phyloP scores from a whole-genome alignment of 2,329 filamentous ascomycete genomes.

The Arthroderma uncinatum region DNA sequence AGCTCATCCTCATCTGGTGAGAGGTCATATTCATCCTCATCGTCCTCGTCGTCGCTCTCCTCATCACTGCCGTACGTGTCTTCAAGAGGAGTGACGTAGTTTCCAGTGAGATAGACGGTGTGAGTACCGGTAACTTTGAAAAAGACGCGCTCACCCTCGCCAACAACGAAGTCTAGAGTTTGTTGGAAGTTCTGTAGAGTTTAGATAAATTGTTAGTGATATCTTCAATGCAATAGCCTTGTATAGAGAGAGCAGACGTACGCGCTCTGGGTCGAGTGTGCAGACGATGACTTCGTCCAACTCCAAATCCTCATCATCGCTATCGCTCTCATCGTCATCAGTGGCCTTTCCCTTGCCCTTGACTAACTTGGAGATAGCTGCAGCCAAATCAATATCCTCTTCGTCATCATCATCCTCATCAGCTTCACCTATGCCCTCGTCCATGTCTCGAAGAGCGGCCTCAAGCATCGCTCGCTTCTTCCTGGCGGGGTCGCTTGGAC shows the following conservation, averaged over 20 bases:
- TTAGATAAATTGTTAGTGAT: slow-evolving; percentile 8
- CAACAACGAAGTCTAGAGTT: slow-evolving; percentile 81
- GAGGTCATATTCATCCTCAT: slow-evolving; percentile 66
- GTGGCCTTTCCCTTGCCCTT: slow-evolving; percentile 58
- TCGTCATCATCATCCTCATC: slow-evolving; percentile 46
- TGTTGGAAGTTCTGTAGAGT: slow-evolving; percentile 78
- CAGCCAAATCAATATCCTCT: slow-evolving; percentile 57
- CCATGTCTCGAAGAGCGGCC: slow-evolving; percentile 65
- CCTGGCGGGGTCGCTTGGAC: slow-evolving; percentile 83
- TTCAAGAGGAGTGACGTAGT: slow-evolving; percentile 71
- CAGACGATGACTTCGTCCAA: slow-evolving; percentile 88
- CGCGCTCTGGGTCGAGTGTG: slow-evolving; percentile 86
- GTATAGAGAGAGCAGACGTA: slow-evolving; percentile 38
- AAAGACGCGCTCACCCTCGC: slow-evolving; percentile 78
- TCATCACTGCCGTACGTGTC: slow-evolving; percentile 23
- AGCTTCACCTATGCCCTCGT: slow-evolving; percentile 52
- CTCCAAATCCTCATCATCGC: slow-evolving; percentile 47
- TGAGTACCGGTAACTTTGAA: slow-evolving; percentile 87
- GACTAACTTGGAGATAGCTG: slow-evolving; percentile 45
- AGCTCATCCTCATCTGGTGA: slow-evolving; percentile 71
- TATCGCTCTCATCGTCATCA: slow-evolving; percentile 56
- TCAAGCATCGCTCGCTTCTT: slow-evolving; percentile 74
- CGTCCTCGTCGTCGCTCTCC: slow-evolving; percentile 44
- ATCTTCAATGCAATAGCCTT: background rate
- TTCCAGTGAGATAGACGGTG: slow-evolving; percentile 84